These are phyloP conservation scores for Mortierella sp. DNA, from an alignment of 371 early-diverging fungal species.

Conservation along the genomic window DNA sequence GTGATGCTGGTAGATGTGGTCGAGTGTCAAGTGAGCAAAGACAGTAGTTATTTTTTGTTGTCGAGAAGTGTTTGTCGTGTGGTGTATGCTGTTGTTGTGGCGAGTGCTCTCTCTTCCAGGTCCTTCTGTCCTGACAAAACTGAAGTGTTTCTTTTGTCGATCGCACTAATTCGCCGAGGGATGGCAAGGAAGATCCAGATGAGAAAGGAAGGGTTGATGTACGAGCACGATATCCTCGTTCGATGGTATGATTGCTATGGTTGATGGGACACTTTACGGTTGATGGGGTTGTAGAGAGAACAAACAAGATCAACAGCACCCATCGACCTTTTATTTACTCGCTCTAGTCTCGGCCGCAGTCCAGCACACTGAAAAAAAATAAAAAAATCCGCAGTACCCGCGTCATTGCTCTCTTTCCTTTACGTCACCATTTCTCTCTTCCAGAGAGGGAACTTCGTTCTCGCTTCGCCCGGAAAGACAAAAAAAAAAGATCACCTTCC, in stretches of 20 bases:
- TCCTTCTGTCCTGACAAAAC: no score
- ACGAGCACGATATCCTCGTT: no score
- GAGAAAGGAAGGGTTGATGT: no score
- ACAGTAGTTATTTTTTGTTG: not conserved
- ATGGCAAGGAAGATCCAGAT: no score
- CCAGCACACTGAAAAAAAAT: not conserved
- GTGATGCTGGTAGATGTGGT: not conserved
- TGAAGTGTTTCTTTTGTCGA: no score
- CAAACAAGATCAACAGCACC: constrained; percentile 11
- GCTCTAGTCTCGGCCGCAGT: not conserved
- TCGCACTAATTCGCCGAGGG: no score
- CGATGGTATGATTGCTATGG: no score
- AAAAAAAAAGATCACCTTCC: not conserved
- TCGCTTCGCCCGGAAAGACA: not conserved
- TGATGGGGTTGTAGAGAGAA: constrained; percentile 16
- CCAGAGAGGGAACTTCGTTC: no score
- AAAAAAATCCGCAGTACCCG: constrained; percentile 2
- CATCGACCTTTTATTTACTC: constrained; percentile 23
- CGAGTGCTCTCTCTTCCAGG: no score
- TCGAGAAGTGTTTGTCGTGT: not conserved
- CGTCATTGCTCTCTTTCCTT: not conserved
- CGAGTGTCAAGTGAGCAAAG: not conserved
- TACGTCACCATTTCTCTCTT: constrained; percentile 6
- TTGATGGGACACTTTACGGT: constrained; percentile 1
- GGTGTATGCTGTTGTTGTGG: not conserved